A percentile compares a stretch with the other conserved stretches of the same genome.
phyloP scores from a whole-genome alignment of 768 basidiomycete species.

The Suillus variegatus region DNA sequence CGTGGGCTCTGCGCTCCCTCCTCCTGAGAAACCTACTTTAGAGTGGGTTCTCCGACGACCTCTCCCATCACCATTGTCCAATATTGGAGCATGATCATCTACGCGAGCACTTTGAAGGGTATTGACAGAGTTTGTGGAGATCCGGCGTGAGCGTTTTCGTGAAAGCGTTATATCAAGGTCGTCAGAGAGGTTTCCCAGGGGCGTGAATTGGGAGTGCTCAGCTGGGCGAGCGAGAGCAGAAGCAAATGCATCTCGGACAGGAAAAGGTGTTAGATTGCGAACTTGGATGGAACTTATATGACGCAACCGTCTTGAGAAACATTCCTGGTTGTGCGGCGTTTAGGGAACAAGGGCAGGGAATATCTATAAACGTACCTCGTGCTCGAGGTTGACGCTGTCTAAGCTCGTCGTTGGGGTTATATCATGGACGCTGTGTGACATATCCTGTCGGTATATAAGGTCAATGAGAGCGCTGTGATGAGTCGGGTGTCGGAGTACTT shows the following conservation, averaged over 20 bases:
- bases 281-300: conserved; percentile 75
- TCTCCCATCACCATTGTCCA: conserved; percentile 35
- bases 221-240: conserved; percentile 72
- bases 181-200: conserved; percentile 61
- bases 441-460: conserved; percentile 10
- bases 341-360: neutral
- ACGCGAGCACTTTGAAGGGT: conserved; percentile 47
- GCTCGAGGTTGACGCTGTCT: conserved; percentile 7
- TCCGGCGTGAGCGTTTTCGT: conserved; percentile 58
- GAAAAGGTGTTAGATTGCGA: conserved; percentile 83
- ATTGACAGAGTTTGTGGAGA: conserved; percentile 58
- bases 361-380: neutral
- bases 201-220: conserved; percentile 58
- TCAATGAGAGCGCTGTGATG: conserved; percentile 1
- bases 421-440: conserved; percentile 24
- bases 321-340: conserved; percentile 17
- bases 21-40: conserved; percentile 40
- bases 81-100: conserved; percentile 40
- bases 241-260: conserved; percentile 70
- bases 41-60: conserved; percentile 49
- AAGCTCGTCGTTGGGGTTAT: conserved; percentile 9
- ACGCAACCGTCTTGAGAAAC: conserved; percentile 63
- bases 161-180: conserved; percentile 65
- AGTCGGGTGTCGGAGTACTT: conserved; percentile 1
- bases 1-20: conserved; percentile 17